Evolutionary conservation across 345 rosid genomes (phyloP), one percentile per base, ranked within the genome.

Genomic region (Excoecaria cochinchinensis): DNA sequence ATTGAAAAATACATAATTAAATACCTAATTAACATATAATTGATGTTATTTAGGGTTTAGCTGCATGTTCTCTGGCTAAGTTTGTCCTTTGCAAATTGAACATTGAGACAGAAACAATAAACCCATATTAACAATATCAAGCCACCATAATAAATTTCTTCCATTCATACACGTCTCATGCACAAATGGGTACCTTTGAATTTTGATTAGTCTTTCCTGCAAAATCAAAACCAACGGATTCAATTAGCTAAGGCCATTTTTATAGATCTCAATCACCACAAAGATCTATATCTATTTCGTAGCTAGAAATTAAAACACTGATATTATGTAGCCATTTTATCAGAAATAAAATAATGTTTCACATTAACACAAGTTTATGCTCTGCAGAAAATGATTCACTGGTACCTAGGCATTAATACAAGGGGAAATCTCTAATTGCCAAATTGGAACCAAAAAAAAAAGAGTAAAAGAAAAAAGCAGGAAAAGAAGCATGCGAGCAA

Each of bases 161-260:
- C 64, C 24, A 5, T 59, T 4, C 22, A 24, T n/a, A n/a, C 10
- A 25, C 13, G 82, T 83, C 81, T 83, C 83, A 12, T 87, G 88
- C 48, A 80, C 88, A 36, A 78, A 82, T 14, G 6, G 70, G 6
- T 59, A 21, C 87, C 88, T 19, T 42, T 72, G 16, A 85, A n/a
- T n/a, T n/a, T n/a, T n/a, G n/a, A n/a, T 12, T 16, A 80, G 76
- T 76, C 81, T 87, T 75, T 56, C 86, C 86, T 85, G 85, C 50
- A 74, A 17, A 25, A 39, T 76, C 22, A 15, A 58, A 74, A 38
- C 14, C 25, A 36, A 57, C 14, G 10, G 39, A 12, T 6, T 57
- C 14, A 22, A 58, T 21, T 6, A n/a, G 44, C 15, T 17, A 24
- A 8, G 12, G 59, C 57, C 17, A 53, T 12, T 15, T 53, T 3